Conservation (phyloP, 2,329 filamentous ascomycete species). For the Beauveria varroae region DNA sequence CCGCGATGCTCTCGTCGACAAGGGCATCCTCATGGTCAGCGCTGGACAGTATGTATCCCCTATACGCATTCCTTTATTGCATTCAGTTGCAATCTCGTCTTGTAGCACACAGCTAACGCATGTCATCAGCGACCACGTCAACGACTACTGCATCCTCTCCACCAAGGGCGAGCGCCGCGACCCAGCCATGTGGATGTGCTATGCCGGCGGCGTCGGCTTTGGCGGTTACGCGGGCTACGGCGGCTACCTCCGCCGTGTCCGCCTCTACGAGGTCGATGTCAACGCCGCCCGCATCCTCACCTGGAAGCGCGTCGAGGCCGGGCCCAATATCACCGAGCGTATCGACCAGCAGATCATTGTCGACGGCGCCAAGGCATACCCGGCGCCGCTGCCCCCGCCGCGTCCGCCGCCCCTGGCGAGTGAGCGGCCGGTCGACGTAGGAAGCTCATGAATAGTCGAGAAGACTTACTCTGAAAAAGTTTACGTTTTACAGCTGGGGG, state of each 20-base stretch:
- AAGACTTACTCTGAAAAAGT: too few relatives aligned
- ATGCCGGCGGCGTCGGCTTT: conserved; percentile 84
- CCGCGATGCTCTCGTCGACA: conserved; percentile 76
- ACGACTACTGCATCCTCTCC: conserved; percentile 85
- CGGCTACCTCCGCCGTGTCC: conserved; percentile 72
- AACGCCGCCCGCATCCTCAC: conserved; percentile 83
- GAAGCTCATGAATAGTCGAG: background rate
- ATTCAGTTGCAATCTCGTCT: background rate
- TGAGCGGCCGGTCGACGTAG: background rate
- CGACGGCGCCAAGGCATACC: conserved; percentile 45
- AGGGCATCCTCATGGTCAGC: conserved; percentile 79
- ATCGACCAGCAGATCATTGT: conserved; percentile 61
- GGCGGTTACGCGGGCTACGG: conserved; percentile 92
- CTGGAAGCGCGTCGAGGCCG: conserved; percentile 80
- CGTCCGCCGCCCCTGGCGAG: conserved; percentile 12
- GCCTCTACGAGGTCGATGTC: conserved; percentile 90
- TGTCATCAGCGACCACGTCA: conserved; percentile 71
- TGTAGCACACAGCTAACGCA: conserved; percentile 3
- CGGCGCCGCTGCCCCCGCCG: conserved; percentile 21
- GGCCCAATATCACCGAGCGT: conserved; percentile 38
- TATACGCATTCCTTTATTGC: background rate
- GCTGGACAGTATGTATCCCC: conserved; percentile 71
- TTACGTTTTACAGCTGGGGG: too few relatives aligned
- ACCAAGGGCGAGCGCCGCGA: conserved; percentile 35
- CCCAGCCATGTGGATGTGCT: conserved; percentile 93